A percentile compares a stretch with the other conserved stretches of the same genome.
These are phyloP conservation scores for Euryodendron excelsum DNA, from an alignment of 148 eudicot genomes.

Conservation along the genomic window DNA sequence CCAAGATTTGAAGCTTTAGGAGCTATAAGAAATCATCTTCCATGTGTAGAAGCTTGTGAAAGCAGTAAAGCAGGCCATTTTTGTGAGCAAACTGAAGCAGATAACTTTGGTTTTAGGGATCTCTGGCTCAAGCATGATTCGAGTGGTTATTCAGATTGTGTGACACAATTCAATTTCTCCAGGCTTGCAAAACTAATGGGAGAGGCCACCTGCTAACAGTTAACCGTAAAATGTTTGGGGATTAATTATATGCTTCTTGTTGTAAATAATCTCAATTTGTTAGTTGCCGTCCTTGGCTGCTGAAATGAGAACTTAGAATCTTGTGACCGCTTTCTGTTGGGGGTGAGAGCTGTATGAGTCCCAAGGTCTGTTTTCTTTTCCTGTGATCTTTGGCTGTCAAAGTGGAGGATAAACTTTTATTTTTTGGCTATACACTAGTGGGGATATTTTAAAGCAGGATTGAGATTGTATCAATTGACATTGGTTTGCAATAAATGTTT, in stretches of 20 bases:
- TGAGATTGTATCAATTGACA: not conserved
- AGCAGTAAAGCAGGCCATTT: not conserved
- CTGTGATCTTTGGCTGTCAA: not conserved
- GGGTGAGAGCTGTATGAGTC: not conserved
- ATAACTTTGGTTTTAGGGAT: not conserved
- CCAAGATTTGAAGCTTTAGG: not conserved
- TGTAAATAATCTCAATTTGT: not conserved
- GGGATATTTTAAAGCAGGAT: not conserved
- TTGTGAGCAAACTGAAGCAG: not conserved
- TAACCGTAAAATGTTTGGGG: not conserved
- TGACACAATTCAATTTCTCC: not conserved
- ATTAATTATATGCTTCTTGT: not conserved
- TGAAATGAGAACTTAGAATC: not conserved
- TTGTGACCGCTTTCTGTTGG: not conserved
- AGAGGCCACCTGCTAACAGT: not conserved
- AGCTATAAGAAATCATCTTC: slow-evolving; percentile 1
- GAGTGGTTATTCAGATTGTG: not conserved
- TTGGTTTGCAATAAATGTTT: not conserved
- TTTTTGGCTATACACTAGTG: not conserved
- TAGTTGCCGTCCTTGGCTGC: not conserved
- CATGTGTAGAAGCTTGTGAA: not conserved
- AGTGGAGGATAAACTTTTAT: not conserved
- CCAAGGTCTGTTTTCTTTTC: not conserved
- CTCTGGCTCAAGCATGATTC: slow-evolving; percentile 5
- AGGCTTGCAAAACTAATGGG: not conserved